A percentile compares a stretch with the other conserved stretches of the same genome.
phyloP scores from a whole-genome alignment of 1,284 basidiomycete species.

The Ustilago sp. region DNA sequence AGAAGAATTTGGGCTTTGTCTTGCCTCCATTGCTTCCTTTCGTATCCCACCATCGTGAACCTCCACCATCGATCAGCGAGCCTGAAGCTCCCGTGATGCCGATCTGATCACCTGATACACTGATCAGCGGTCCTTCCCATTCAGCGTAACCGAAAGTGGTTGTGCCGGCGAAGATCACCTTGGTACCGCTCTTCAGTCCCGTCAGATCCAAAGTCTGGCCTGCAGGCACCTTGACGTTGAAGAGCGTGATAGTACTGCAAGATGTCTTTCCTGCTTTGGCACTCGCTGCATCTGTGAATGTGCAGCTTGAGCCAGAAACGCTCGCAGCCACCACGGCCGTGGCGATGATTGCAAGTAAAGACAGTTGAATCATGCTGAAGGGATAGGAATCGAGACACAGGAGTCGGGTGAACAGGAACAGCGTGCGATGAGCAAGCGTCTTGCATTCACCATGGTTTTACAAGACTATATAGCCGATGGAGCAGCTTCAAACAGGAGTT shows the following conservation, averaged over 20 bases:
- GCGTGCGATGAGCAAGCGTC: background rate
- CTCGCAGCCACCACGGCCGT: background rate
- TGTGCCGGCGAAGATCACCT: conserved; percentile 36
- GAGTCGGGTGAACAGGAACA: background rate
- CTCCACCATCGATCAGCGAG: conserved; percentile 22
- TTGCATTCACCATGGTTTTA: background rate
- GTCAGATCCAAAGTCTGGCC: conserved; percentile 39
- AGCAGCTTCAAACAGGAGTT: background rate
- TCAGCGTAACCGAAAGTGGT: conserved; percentile 39
- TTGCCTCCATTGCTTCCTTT: conserved; percentile 37
- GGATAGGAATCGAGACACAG: background rate
- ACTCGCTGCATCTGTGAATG: conserved; percentile 25
- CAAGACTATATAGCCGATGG: background rate
- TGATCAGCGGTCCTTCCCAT: conserved; percentile 44
- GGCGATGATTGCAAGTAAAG: background rate
- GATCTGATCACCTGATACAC: conserved; percentile 19
- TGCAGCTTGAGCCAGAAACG: conserved; percentile 14
- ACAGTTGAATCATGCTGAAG: background rate
- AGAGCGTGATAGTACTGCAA: conserved; percentile 37
- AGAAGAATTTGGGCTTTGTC: conserved; percentile 44
- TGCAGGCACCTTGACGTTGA: conserved; percentile 40
- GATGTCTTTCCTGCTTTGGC: conserved; percentile 20
- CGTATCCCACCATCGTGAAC: conserved; percentile 39
- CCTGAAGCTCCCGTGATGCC: conserved; percentile 16
- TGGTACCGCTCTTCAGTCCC: conserved; percentile 15